phyloP scores from a whole-genome alignment of 495 filamentous ascomycete genomes.

The Schizothecium vesticola region DNA sequence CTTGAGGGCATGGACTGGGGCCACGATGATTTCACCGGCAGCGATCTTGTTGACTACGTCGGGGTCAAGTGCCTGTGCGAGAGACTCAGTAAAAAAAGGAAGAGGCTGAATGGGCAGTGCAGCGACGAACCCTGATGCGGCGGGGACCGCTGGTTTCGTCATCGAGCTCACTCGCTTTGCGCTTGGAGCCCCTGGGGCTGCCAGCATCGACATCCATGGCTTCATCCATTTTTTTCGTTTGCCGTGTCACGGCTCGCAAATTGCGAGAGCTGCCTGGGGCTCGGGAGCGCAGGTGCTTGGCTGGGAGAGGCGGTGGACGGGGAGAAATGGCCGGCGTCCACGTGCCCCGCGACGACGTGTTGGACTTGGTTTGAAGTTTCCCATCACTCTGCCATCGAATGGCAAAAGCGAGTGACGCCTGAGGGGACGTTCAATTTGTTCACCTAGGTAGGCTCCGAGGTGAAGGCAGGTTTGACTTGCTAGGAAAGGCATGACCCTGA shows the following conservation, averaged over 20 bases:
- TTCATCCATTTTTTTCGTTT: slow-evolving; percentile 22
- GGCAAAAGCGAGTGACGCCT: not conserved
- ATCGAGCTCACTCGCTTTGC: slow-evolving; percentile 49
- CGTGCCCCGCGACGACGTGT: not conserved
- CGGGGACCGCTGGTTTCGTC: slow-evolving; percentile 46
- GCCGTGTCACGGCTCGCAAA: not conserved
- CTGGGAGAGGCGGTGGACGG: not conserved
- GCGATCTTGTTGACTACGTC: slow-evolving; percentile 99
- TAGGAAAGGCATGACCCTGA: not conserved
- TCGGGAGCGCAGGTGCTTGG: not conserved
- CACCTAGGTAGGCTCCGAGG: not conserved
- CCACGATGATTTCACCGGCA: slow-evolving; percentile 98
- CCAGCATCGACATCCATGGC: slow-evolving; percentile 27
- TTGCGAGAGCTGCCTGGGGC: not conserved
- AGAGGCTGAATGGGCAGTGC: not conserved
- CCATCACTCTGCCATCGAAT: not conserved
- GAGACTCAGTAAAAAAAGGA: slow-evolving; percentile 5
- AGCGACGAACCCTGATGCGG: slow-evolving; percentile 53
- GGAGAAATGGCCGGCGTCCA: not conserved
- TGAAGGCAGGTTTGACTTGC: too few species aligned
- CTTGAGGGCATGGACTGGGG: slow-evolving; percentile 94
- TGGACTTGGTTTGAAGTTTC: not conserved
- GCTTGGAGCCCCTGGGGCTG: slow-evolving; percentile 55
- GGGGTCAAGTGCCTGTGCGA: slow-evolving; percentile 72
- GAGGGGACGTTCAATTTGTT: not conserved